Evolutionary conservation across 257 asterid genomes (phyloP).

Genomic region (Gentiana dahurica): DNA sequence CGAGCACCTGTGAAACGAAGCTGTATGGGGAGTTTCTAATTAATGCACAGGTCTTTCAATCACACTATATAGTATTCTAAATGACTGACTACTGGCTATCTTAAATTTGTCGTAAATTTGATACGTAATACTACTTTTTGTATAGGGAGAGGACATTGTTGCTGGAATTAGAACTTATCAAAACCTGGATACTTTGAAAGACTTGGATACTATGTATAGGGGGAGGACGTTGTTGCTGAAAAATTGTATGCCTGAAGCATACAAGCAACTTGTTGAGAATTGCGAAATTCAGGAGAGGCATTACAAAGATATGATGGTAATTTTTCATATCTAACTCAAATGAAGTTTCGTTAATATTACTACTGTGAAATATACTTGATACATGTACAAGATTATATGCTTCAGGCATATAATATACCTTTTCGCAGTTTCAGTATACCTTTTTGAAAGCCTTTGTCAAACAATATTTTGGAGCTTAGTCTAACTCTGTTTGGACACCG

Average conservation of each 20-base stretch:
- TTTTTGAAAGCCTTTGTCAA: too few species aligned
- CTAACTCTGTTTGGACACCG: too few species aligned
- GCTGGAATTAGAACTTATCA: conserved; percentile 95
- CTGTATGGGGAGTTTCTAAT: conserved; percentile 90
- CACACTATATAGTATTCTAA: conserved; percentile 1
- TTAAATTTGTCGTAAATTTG: neutral
- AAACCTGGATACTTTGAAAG: conserved; percentile 61
- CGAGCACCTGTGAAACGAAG: conserved; percentile 89
- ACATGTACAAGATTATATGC: neutral
- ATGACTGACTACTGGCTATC: neutral
- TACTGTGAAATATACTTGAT: neutral
- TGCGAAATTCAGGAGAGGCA: conserved; percentile 80
- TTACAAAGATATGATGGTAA: conserved; percentile 98
- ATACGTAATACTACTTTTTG: conserved; percentile 1
- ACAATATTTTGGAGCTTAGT: too few species aligned
- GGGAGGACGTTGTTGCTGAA: conserved; percentile 20
- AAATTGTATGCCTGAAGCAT: conserved; percentile 76
- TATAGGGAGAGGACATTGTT: conserved; percentile 91
- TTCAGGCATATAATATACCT: neutral
- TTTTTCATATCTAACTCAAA: neutral
- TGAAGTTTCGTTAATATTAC: too few species aligned
- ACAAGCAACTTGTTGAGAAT: conserved; percentile 74
- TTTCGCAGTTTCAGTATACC: neutral
- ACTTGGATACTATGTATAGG: conserved; percentile 15
- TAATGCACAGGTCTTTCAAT: conserved; percentile 69